phyloP scores from a whole-genome alignment of 2,329 filamentous ascomycete genomes.

The Fusarium nodosum region DNA sequence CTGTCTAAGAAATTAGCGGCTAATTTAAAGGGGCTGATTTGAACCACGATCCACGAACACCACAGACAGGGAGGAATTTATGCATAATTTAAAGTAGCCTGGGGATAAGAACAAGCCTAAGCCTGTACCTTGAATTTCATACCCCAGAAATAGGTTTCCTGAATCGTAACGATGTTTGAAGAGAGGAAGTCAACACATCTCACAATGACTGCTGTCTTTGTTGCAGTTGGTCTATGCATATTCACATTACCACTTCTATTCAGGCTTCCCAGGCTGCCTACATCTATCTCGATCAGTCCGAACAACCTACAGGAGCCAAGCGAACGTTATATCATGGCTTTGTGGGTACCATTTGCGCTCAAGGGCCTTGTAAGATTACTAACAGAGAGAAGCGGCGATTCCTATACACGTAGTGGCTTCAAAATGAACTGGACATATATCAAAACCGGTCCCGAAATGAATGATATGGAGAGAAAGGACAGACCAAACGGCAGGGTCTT shows the following conservation, averaged over 20 bases:
- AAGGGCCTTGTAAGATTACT: background rate
- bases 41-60: too few species aligned
- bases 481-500: background rate
- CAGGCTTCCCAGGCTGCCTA: background rate
- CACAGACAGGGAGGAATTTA: too few species aligned
- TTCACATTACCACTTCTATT: background rate
- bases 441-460: background rate
- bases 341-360: background rate
- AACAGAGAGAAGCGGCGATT: constrained; percentile 3
- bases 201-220: background rate
- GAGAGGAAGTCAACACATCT: background rate
- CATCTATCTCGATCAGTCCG: background rate
- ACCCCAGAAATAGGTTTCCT: background rate
- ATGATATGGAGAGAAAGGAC: background rate
- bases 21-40: too few species aligned
- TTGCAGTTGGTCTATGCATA: background rate
- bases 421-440: constrained; percentile 7
- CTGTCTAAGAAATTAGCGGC: too few species aligned
- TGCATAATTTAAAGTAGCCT: too few species aligned
- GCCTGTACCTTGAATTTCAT: background rate
- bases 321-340: background rate
- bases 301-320: background rate
- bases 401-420: background rate
- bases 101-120: too few species aligned
- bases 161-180: background rate